These are phyloP conservation scores for Suhomyces taliae DNA, from an alignment of 1,139 yeast genomes.

Conservation along the genomic window DNA sequence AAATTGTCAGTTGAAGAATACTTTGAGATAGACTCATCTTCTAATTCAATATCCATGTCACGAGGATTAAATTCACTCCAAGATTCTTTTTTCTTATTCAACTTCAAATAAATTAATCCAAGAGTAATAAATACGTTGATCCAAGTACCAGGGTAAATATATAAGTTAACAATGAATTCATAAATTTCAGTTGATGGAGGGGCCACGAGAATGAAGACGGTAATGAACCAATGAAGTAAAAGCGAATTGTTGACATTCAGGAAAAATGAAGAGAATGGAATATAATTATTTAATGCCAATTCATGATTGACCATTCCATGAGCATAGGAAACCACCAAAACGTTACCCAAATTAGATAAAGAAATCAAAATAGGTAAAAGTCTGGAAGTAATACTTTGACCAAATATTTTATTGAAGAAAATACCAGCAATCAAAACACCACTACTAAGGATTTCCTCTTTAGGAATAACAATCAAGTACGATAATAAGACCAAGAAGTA, in stretches of 20 bases:
- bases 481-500: slow-evolving; percentile 72
- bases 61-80: slow-evolving; percentile 32
- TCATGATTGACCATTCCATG: slow-evolving; percentile 79
- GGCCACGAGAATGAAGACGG: slow-evolving; percentile 42
- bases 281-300: slow-evolving; percentile 67
- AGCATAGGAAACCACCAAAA: slow-evolving; percentile 72
- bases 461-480: slow-evolving; percentile 75
- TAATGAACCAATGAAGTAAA: slow-evolving; percentile 48
- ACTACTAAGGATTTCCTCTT: slow-evolving; percentile 55
- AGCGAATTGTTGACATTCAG: slow-evolving; percentile 50
- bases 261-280: slow-evolving; percentile 64
- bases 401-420: slow-evolving; percentile 73
- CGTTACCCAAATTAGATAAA: slow-evolving; percentile 74
- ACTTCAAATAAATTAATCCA: slow-evolving; percentile 44
- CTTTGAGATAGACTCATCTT: slow-evolving; percentile 4
- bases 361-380: slow-evolving; percentile 75
- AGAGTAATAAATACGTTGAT: slow-evolving; percentile 41
- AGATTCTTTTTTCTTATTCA: slow-evolving; percentile 26
- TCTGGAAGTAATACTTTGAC: slow-evolving; percentile 57
- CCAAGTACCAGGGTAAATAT: slow-evolving; percentile 56
- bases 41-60: slow-evolving; percentile 3
- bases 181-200: slow-evolving; percentile 52
- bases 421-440: slow-evolving; percentile 75
- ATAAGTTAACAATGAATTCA: slow-evolving; percentile 49
- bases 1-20: slow-evolving; percentile 1